Base-by-base conservation (phyloP, 2,329 filamentous ascomycete species). In the Claviceps maximensis region DNA sequence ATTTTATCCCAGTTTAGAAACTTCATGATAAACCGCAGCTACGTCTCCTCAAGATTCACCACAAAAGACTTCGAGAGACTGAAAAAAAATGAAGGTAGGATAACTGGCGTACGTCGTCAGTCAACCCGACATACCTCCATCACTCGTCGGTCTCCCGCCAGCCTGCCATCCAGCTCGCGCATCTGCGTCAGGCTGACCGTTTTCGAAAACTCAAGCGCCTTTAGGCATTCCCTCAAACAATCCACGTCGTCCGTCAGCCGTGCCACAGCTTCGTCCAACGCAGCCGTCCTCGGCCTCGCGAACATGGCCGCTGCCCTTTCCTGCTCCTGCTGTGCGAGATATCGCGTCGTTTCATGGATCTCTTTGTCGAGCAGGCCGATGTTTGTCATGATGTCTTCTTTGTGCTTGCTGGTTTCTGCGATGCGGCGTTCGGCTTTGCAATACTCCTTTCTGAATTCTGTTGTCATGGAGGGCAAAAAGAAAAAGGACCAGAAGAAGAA, bases 301-400 rank as follows among this genome's bases (percentile, higher is more conserved):
- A 54, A 54, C 27, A 23, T n/a, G 8, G 48, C 52, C 5, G 21
- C 33, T 1, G 52, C 52, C 9, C 52, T 50, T 19, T 47, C 10
- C 17, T 36, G 48, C 48, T 54, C 52, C 44, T 33, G 21, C 27
- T 54, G 31, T n/a, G 25, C 21, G 25, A 54, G 52, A n/a, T 21
- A 47, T 12, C 52, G 44, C 19, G 49, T 51, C 5, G 48, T 54
- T 45, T 50, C 52, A 21, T 46, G 41, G 27, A 51, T 54, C 36
- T 54, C 25, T 21, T 31, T 51, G 27, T 54, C 52, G 23, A 54
- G 21, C 48, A 47, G 9, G 31, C 52, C 49, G 33, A 54, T 42
- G 15, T n/a, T 48, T 13, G 19, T 1, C 52, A 54, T 51, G n/a
- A 54, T n/a, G 17, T 50, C n/a, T 17, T 51, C 52, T 36, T 48